phyloP scores from a whole-genome alignment of 2,329 filamentous ascomycete genomes.

The Colletotrichum acutatum region DNA sequence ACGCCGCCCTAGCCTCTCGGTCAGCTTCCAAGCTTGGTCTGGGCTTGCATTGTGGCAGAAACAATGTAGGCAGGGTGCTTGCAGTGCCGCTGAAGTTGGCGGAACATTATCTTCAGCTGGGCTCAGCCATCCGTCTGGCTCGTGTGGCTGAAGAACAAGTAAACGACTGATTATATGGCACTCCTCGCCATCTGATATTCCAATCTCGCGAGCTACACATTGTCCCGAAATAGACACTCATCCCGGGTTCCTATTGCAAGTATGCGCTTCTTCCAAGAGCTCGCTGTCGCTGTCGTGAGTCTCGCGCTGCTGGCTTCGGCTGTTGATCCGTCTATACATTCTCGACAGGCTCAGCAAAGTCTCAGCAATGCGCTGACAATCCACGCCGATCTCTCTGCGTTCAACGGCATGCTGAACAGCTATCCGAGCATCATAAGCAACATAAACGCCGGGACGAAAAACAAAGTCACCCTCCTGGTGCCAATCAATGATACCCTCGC shows the following conservation, averaged over 20 bases:
- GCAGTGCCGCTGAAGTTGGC: not conserved
- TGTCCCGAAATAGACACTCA: not conserved
- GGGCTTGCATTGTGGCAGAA: not conserved
- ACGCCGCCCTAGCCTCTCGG: slow-evolving; percentile 8
- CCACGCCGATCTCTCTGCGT: slow-evolving; percentile 24
- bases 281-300: not conserved
- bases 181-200: not conserved
- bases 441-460: not conserved
- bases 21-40: not conserved
- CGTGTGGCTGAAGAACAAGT: not conserved
- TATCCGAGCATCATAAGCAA: slow-evolving; percentile 16
- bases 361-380: slow-evolving; percentile 13
- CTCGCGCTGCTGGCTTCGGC: not conserved
- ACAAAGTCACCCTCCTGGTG: slow-evolving; percentile 28
- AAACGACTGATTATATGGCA: not conserved
- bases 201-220: not conserved
- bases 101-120: not conserved
- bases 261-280: slow-evolving; percentile 12
- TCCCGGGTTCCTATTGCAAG: not conserved
- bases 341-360: slow-evolving; percentile 4
- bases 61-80: slow-evolving; percentile 1
- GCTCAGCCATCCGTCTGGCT: not conserved
- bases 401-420: slow-evolving; percentile 17
- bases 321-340: not conserved
- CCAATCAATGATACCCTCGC: slow-evolving; percentile 28